Percentiles rank a stretch among this genome's conserved stretches.
Evolutionary conservation across 78 protist genomes (phyloP).

Genomic region (Dictyostelium purpureum): DNA sequence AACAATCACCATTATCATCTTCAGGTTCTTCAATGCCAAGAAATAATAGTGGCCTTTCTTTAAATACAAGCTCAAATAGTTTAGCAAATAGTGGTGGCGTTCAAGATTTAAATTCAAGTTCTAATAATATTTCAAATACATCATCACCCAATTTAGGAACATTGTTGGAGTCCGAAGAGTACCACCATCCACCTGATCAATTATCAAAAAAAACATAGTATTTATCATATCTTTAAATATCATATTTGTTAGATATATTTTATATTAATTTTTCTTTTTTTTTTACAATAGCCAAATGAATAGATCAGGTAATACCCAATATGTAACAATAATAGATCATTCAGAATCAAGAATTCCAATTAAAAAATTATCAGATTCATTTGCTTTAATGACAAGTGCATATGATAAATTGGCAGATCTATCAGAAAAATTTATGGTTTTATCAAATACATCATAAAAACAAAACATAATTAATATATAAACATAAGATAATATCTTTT

Average conservation of each 20-base stretch:
- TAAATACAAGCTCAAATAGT: too few relatives aligned
- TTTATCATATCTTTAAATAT: neutral
- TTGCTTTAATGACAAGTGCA: conserved; percentile 48
- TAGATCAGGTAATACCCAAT: conserved; percentile 44
- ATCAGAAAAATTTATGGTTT: conserved; percentile 43
- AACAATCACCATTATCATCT: conserved; percentile 3
- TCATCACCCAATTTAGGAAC: conserved; percentile 2
- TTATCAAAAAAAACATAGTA: conserved; percentile 40
- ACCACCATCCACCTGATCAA: neutral
- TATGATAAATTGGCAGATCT: conserved; percentile 67
- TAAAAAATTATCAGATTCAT: conserved; percentile 23
- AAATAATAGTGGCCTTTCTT: neutral
- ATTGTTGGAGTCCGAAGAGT: neutral
- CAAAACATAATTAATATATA: neutral
- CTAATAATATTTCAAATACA: neutral
- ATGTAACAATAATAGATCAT: conserved; percentile 44
- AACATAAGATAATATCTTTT: neutral
- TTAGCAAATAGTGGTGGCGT: too few relatives aligned
- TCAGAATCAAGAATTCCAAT: conserved; percentile 35
- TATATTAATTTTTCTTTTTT: neutral
- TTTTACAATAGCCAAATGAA: conserved; percentile 37
- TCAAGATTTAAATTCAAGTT: too few relatives aligned
- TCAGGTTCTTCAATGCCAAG: neutral
- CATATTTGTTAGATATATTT: neutral
- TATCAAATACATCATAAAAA: conserved; percentile 23